Conservation (phyloP, 2,329 filamentous ascomycete genomes). For the Penicillium nordicum region DNA sequence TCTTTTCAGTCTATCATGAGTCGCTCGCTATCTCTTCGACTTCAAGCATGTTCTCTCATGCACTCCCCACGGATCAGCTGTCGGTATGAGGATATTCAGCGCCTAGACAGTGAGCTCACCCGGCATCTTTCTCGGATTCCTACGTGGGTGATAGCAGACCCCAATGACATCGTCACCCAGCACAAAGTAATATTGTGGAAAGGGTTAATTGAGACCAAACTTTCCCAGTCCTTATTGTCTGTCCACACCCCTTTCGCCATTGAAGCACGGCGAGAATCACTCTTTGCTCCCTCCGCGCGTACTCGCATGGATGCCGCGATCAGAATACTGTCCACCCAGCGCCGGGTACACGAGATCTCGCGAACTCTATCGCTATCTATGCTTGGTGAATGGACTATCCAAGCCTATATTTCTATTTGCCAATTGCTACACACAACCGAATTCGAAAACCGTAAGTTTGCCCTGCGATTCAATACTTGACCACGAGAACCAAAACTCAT, state of each 20-base stretch:
- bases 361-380: slow-evolving; percentile 32
- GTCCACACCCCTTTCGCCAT: slow-evolving; percentile 41
- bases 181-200: slow-evolving; percentile 33
- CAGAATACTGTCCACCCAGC: slow-evolving; percentile 38
- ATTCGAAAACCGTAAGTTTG: slow-evolving; percentile 23
- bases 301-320: slow-evolving; percentile 37
- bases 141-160: slow-evolving; percentile 24
- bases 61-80: slow-evolving; percentile 37
- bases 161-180: slow-evolving; percentile 21
- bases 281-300: slow-evolving; percentile 37
- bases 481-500: background rate
- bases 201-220: slow-evolving; percentile 34
- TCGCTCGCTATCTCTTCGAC: slow-evolving; percentile 31
- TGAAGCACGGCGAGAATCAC: slow-evolving; percentile 29
- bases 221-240: slow-evolving; percentile 38
- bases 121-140: slow-evolving; percentile 36
- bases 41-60: slow-evolving; percentile 36
- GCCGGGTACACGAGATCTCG: slow-evolving; percentile 33
- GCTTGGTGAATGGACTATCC: slow-evolving; percentile 37
- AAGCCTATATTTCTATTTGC: slow-evolving; percentile 38
- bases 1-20: slow-evolving; percentile 34
- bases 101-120: slow-evolving; percentile 40
- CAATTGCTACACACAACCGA: slow-evolving; percentile 34
- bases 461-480: background rate
- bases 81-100: slow-evolving; percentile 40